Evolutionary conservation across 805 yeast genomes (phyloP).

Genomic region (Candida verbasci): DNA sequence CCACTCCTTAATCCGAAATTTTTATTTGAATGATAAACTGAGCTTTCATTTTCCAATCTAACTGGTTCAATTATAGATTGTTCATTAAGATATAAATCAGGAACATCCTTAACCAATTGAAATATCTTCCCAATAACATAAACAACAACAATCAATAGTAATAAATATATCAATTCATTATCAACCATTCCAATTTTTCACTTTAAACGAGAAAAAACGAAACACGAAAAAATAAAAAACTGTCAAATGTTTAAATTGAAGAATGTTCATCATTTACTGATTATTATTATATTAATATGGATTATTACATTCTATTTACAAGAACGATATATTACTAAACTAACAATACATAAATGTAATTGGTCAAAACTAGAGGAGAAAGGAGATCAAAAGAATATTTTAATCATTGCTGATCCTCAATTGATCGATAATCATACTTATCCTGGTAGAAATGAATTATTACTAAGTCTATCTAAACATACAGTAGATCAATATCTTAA

Average conservation of each 20-base stretch:
- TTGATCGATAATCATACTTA: slow-evolving; percentile 42
- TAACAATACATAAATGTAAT: slow-evolving; percentile 22
- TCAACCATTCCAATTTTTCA: too few relatives aligned
- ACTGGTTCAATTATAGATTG: slow-evolving; percentile 68
- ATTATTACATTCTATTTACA: slow-evolving; percentile 24
- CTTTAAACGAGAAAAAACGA: too few relatives aligned
- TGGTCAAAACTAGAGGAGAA: slow-evolving; percentile 17
- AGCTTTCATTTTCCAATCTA: slow-evolving; percentile 65
- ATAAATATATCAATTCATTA: background rate
- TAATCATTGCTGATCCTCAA: slow-evolving; percentile 42
- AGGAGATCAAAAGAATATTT: slow-evolving; percentile 18
- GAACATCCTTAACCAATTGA: slow-evolving; percentile 48
- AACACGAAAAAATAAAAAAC: background rate
- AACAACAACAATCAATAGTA: slow-evolving; percentile 16
- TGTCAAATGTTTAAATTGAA: slow-evolving; percentile 19
- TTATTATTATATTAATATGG: slow-evolving; percentile 23
- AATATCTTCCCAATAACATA: slow-evolving; percentile 19
- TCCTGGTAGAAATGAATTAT: slow-evolving; percentile 30
- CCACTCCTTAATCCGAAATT: slow-evolving; percentile 72
- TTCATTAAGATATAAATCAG: slow-evolving; percentile 50
- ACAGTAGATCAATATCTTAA: slow-evolving; percentile 37
- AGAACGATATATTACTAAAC: slow-evolving; percentile 28
- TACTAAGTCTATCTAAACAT: slow-evolving; percentile 33
- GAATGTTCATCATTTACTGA: slow-evolving; percentile 23
- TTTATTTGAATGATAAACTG: slow-evolving; percentile 69